Evolutionary conservation across 495 filamentous ascomycete species (phyloP).

Genomic region (Penicillium dipodomyicola): DNA sequence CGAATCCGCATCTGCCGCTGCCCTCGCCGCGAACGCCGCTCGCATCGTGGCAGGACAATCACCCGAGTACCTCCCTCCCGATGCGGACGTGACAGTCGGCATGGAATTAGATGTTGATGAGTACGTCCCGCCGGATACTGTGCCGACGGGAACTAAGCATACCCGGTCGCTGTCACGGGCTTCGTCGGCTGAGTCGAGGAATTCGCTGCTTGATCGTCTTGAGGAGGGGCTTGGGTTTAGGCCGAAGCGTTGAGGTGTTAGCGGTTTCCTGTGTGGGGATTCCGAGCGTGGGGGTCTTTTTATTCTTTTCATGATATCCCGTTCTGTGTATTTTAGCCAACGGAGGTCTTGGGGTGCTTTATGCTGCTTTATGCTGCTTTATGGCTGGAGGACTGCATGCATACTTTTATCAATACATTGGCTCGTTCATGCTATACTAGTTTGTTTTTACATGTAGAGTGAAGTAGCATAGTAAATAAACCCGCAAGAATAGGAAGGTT

Average conservation of each 20-base stretch:
- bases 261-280: neutral
- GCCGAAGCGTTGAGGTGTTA: neutral
- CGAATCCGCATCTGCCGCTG: neutral
- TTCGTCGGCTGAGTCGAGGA: slow-evolving; percentile 24
- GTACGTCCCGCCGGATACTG: neutral
- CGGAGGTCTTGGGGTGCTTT: no score
- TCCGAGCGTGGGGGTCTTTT: neutral
- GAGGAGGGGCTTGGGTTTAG: slow-evolving; percentile 23
- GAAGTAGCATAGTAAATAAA: neutral
- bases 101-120: neutral
- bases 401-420: neutral
- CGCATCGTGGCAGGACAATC: neutral
- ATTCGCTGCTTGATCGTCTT: slow-evolving; percentile 29
- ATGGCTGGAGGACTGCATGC: no score
- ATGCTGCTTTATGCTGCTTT: no score
- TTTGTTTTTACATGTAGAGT: neutral
- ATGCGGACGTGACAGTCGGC: neutral
- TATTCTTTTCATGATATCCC: neutral
- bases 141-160: neutral
- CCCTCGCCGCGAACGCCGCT: neutral
- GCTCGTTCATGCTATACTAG: neutral
- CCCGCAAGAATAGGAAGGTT: neutral
- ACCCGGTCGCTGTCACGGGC: slow-evolving; percentile 20
- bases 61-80: neutral
- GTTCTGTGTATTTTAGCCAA: neutral